Base-by-base conservation (phyloP, 192 early-diverging fungal species). In the Pilobolus umbonatus region DNA sequence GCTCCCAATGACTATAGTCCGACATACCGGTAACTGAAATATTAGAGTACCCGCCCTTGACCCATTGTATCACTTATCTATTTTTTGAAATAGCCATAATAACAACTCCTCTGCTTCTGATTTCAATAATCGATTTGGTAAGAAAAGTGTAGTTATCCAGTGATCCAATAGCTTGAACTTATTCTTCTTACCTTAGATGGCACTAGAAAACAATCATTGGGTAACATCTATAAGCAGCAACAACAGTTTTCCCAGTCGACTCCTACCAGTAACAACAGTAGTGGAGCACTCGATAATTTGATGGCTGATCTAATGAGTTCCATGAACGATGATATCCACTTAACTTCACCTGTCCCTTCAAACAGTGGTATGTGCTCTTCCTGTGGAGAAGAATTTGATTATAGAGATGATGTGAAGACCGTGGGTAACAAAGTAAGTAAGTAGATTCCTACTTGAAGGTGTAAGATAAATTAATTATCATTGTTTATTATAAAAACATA, bases 281-380 rank as follows among this genome's bases (percentile, higher is more conserved):
- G 62, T 3, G 62, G 55, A 14, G 62, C 62, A 29, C 26, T 69
- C 34, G 67, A 69, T 64, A 47, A 45, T 2, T 39, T 69, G 10
- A 63, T 69, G 67, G 62, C 39, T 2, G 67, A 69, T 39, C 21
- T 69, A 6, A 62, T 69, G 60, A 44, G 45, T 15, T 64, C 57
- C 26, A 69, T 69, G 67, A 57, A 58, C 12, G 62, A 60, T 22
- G 51, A 60, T 17, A 54, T 47, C 24, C 22, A 52, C 12, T 42
- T 42, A 42, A 42, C 19, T 12, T 1, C 39, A 12, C 39, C 26
- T 24, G 32, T n/a, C 1, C 26, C 48, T 28, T 9, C 39, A 15
- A 51, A 30, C 4, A 21, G 3, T 5, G 47, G 25, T 30, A 59
- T 21, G 17, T 69, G 67, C 15, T 1, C 34, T 17, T 34, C 22